Percentiles rank a stretch among this genome's conserved stretches.
These are phyloP conservation scores for Candida manassasensis DNA, from an alignment of 805 yeast genomes.

Conservation along the genomic window DNA sequence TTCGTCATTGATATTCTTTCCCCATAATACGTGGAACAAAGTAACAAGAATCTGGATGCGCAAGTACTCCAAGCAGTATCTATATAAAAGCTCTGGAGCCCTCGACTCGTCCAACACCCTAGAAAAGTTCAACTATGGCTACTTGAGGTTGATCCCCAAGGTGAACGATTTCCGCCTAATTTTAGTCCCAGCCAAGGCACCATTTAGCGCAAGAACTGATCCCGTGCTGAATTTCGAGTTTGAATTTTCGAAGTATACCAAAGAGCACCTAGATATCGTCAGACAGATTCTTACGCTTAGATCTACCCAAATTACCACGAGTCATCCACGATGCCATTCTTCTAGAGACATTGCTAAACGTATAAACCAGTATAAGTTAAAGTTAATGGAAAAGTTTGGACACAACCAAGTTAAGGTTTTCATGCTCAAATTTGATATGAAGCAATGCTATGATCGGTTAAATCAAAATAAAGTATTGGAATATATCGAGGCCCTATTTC, in stretches of 20 bases:
- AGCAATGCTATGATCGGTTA: conserved; percentile 71
- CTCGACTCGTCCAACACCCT: neutral
- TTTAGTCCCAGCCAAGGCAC: conserved; percentile 42
- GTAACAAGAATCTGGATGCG: conserved; percentile 40
- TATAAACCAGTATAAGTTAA: conserved; percentile 34
- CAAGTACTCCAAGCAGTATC: conserved; percentile 35
- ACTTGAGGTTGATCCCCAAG: conserved; percentile 56
- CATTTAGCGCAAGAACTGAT: neutral
- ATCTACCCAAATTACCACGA: conserved; percentile 2
- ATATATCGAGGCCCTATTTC: conserved; percentile 28
- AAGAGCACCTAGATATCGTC: conserved; percentile 41
- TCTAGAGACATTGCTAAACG: conserved; percentile 40
- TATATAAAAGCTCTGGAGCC: conserved; percentile 14
- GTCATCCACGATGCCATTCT: conserved; percentile 34
- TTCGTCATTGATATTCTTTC: conserved; percentile 45
- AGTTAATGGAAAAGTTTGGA: conserved; percentile 6
- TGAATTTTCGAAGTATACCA: conserved; percentile 25
- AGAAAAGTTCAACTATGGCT: conserved; percentile 27
- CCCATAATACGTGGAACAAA: conserved; percentile 54
- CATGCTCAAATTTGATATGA: conserved; percentile 70
- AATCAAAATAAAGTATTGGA: conserved; percentile 42
- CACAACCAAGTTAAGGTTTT: conserved; percentile 34
- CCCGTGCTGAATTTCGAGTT: conserved; percentile 23
- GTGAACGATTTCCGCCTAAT: conserved; percentile 54
- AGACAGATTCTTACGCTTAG: conserved; percentile 16